Base-by-base conservation (phyloP, 306 rosid species). In the Crataegus laevigata region DNA sequence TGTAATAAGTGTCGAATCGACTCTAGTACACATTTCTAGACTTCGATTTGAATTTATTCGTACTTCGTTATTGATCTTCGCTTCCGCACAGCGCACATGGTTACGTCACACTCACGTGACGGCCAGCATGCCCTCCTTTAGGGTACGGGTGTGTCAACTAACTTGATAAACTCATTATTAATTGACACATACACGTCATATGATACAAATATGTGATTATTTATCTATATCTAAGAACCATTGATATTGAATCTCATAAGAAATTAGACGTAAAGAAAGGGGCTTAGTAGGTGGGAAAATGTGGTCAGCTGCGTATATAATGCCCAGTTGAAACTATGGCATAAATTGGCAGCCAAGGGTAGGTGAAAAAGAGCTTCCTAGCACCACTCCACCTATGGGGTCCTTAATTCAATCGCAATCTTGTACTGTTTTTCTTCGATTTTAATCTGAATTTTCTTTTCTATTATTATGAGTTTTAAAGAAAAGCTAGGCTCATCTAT, bases 241-340 rank as follows among this genome's bases (percentile, higher is more conserved):
- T 21, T 21, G 25, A 26, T 22, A 57, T 18, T 11, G 42, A 69
- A 17, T 69, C 42, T 50, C 38, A 25, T 42, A 32, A 18, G 7
- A 73, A 11, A 8, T 22, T 73, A 43, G 69, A 73, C 69, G 69
- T 60, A 58, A n/a, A 26, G 26, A 73, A 60, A 3, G 14, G 8
- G 11, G 29, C 2, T 1, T 8, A 28, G 69, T 42, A 12, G 69
- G 59, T 73, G 68, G 28, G n/a, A 65, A 28, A 34, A 32, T 29
- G 62, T 4, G 50, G 69, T 22, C 51, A 11, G 19, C 19, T 60
- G 63, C 63, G 84, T 75, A 84, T 66, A 85, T 80, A 79, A 74
- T 82, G 74, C 85, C 76, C n/a, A 5, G 78, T 75, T 83, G 84
- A 84, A 73, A 61, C 47, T 64, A 57, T 72, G 42, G 76, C 60